Evolutionary conservation across 306 rosid genomes (phyloP).

Genomic region (Cicer yamashitae): DNA sequence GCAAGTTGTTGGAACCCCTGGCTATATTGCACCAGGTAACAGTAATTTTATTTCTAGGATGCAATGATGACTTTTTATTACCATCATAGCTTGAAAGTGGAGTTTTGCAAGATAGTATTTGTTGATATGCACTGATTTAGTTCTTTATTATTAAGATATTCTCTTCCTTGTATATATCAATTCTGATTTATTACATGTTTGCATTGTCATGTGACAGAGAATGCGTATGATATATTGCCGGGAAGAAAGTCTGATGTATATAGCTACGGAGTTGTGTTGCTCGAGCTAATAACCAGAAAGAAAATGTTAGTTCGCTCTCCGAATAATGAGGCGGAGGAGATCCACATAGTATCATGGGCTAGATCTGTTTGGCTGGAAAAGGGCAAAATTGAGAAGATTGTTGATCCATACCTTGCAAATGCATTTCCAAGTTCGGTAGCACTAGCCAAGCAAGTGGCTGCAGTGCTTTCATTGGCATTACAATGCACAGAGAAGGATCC

Average conservation of each 20-base stretch:
- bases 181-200: not conserved
- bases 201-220: conserved; percentile 50
- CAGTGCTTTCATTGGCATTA: conserved; percentile 59
- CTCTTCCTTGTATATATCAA: too few species aligned
- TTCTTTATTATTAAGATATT: too few species aligned
- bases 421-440: conserved; percentile 43
- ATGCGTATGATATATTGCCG: conserved; percentile 55
- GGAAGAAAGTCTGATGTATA: conserved; percentile 69
- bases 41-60: not conserved
- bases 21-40: conserved; percentile 86
- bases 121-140: not conserved
- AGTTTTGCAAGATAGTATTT: not conserved
- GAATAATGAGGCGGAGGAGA: conserved; percentile 39
- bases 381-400: conserved; percentile 49
- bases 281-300: conserved; percentile 73
- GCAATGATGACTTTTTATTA: not conserved
- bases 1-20: conserved; percentile 63
- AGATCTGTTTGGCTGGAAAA: conserved; percentile 53
- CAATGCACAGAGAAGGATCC: conserved; percentile 64
- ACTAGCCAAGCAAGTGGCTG: conserved; percentile 44
- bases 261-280: conserved; percentile 74
- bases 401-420: conserved; percentile 54
- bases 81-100: not conserved
- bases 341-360: conserved; percentile 57
- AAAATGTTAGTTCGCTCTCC: conserved; percentile 56